Base-by-base conservation (phyloP, 768 basidiomycete genomes). In the Zangia roseola region DNA sequence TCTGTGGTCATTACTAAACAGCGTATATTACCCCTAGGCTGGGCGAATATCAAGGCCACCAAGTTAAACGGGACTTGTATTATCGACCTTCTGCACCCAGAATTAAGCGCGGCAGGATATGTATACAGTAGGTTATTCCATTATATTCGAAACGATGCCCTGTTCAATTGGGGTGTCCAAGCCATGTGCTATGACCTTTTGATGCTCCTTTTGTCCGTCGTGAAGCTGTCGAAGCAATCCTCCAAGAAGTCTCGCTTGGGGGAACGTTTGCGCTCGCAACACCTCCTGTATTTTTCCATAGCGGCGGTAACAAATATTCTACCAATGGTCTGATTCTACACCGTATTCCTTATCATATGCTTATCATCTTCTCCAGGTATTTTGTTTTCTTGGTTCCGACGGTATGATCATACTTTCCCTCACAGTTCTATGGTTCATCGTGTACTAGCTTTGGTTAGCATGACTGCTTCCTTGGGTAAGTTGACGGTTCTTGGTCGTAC, bases 121-220 rank as follows among this genome's bases (percentile, higher is more conserved):
- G 3, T 50, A 31, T 65, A 53, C 50, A 61, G 63, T 65, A 2
- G 36, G 64, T 49, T 7, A 9, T 14, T 0, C 4, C 2, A 9
- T 39, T 17, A 4, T 13, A 1, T 26, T 39, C 14, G 21, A 30
- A n/a, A n/a, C 6, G 6, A 10, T 0, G 10, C 20, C 12, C 8
- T 10, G 8, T 35, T 54, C n/a, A 64, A 36, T n/a, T 0, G 2
- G 35, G 20, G 3, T 9, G 5, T 23, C 17, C 3, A 36, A 65
- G 63, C 62, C 14, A 39, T 46, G 43, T 41, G 47, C 6, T 64
- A 57, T 23, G 59, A 66, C 37, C 21, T 63, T 26, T 10, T 61
- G 5, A 49, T 61, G 4, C 23, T 65, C 16, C 20, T 48, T n/a
- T 21, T 65, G 26, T 47, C 57, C 6, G 37, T 59, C 23, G 26